Conservation (phyloP, 352 stramenopile genomes). For the Phytophthora multivora region DNA sequence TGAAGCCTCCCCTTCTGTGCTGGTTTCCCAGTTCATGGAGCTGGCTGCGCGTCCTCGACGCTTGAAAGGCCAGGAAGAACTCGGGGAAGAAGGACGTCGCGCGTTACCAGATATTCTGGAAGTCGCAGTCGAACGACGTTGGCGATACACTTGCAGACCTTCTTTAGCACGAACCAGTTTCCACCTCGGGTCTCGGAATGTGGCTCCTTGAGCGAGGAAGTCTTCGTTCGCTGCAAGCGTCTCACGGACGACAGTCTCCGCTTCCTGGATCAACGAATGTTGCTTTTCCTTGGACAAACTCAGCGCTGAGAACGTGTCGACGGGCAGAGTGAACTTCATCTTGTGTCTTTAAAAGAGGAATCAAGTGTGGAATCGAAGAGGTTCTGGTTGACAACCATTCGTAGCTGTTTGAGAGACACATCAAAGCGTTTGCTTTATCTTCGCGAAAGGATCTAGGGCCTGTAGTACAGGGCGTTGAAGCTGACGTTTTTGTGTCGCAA, state of each 20-base stretch:
- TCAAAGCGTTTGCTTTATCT: constrained; percentile 15
- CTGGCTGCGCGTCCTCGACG: not conserved
- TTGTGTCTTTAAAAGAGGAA: not conserved
- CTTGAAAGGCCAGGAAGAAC: constrained; percentile 9
- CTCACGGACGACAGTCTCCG: constrained; percentile 45
- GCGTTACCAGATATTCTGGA: not conserved
- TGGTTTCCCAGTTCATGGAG: not conserved
- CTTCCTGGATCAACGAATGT: constrained; percentile 39
- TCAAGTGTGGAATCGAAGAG: constrained; percentile 7
- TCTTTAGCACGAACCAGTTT: constrained; percentile 44
- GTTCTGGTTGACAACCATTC: constrained; percentile 1
- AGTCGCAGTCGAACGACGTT: constrained; percentile 10
- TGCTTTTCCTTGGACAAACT: constrained; percentile 32
- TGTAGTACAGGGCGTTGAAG: too few relatives aligned
- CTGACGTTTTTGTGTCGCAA: not conserved
- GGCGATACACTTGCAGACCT: constrained; percentile 35
- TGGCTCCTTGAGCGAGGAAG: constrained; percentile 31
- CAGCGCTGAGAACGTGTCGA: constrained; percentile 39
- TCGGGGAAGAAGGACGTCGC: constrained; percentile 1
- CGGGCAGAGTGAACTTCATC: constrained; percentile 56
- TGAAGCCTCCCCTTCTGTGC: constrained; percentile 1
- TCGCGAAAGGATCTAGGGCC: constrained; percentile 1
- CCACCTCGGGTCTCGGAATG: constrained; percentile 41
- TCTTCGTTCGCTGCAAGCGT: constrained; percentile 45
- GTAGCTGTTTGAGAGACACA: not conserved